Conservation (phyloP, 805 yeast species). For the Saitoella complicata region DNA sequence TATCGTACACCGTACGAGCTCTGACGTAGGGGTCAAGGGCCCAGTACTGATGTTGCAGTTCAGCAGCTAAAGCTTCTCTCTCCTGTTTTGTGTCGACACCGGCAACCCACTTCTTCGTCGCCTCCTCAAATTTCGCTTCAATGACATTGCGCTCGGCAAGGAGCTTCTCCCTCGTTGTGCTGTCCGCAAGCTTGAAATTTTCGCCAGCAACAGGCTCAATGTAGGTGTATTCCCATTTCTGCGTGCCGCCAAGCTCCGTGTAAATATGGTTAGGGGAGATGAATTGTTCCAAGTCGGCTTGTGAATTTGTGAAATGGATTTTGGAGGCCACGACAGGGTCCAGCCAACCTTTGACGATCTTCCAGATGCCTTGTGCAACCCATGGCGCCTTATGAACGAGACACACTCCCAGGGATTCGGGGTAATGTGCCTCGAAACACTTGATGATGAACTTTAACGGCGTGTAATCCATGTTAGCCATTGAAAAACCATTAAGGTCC, state of each 20-base stretch:
- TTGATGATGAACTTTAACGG: conserved; percentile 81
- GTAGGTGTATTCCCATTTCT: conserved; percentile 42
- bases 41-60: conserved; percentile 47
- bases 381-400: conserved; percentile 91
- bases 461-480: conserved; percentile 82
- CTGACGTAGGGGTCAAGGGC: conserved; percentile 68
- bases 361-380: conserved; percentile 93
- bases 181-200: conserved; percentile 32
- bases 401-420: conserved; percentile 75
- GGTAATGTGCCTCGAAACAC: conserved; percentile 91
- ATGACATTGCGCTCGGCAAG: conserved; percentile 39
- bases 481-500: conserved; percentile 69
- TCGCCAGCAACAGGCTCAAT: conserved; percentile 42
- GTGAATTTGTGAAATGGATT: conserved; percentile 62
- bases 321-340: conserved; percentile 94
- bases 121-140: conserved; percentile 36
- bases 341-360: conserved; percentile 77
- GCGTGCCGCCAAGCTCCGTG: conserved; percentile 58
- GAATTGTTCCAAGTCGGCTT: conserved; percentile 48
- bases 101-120: conserved; percentile 62
- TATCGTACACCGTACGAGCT: conserved; percentile 62
- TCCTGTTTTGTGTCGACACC: conserved; percentile 31
- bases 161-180: conserved; percentile 28
- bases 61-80: conserved; percentile 33
- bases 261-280: conserved; percentile 50